A percentile compares a stretch with the other conserved stretches of the same genome.
These are phyloP conservation scores for Paraurostyla sp. DNA, from an alignment of 73 alveolate genomes.

Conservation along the genomic window DNA sequence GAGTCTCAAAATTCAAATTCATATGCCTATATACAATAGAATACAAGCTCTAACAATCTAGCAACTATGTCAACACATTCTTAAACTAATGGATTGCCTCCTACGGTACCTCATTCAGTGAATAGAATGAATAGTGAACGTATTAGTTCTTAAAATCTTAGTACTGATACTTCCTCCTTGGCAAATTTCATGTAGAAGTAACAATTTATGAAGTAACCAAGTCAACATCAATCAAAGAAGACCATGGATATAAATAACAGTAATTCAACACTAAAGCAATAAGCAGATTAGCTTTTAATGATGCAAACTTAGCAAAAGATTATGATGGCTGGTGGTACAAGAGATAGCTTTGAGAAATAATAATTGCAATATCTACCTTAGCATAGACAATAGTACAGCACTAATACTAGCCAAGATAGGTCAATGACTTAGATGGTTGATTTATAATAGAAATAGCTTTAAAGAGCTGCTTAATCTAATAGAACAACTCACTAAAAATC, in stretches of 20 bases:
- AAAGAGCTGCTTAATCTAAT: neutral
- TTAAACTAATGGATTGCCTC: slow-evolving; percentile 48
- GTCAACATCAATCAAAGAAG: neutral
- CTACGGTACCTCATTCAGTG: neutral
- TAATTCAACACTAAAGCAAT: slow-evolving; percentile 3
- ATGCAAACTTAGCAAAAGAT: too few species aligned
- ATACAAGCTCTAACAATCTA: slow-evolving; percentile 13
- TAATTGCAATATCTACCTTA: neutral
- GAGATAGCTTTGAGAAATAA: slow-evolving; percentile 31
- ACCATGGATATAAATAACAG: neutral
- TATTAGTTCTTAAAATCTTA: too few species aligned
- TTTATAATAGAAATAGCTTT: neutral
- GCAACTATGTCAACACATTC: slow-evolving; percentile 34
- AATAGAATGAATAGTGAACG: slow-evolving; percentile 53
- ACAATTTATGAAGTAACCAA: neutral
- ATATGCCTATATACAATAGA: neutral
- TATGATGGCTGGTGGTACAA: neutral
- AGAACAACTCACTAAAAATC: neutral
- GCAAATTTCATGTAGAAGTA: neutral
- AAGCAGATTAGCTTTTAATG: too few species aligned
- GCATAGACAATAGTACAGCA: neutral
- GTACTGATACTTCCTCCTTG: too few species aligned
- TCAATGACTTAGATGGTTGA: neutral
- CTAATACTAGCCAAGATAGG: slow-evolving; percentile 10
- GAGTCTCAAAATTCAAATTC: slow-evolving; percentile 40